Conservation (phyloP, 139 green algal genomes). For the Zygnema cylindricum region DNA sequence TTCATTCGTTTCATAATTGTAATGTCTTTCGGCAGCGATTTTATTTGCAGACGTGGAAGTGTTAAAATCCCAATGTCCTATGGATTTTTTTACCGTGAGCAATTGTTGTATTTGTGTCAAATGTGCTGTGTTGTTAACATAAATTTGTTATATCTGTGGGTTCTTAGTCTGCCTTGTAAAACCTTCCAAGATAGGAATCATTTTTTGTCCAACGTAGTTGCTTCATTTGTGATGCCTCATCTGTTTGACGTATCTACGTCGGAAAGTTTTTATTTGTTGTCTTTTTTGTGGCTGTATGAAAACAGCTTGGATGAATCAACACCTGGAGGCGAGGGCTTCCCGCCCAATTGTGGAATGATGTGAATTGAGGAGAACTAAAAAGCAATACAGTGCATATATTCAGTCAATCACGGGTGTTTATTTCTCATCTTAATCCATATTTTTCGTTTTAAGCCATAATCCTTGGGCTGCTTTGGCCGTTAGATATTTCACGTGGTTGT, state of each 20-base stretch:
- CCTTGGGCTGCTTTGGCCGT: too few relatives aligned
- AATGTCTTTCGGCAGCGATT: too few relatives aligned
- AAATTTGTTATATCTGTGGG: not conserved
- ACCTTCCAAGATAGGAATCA: not conserved
- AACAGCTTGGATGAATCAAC: conserved; percentile 14
- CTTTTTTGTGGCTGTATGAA: not conserved
- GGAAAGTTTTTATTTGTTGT: not conserved
- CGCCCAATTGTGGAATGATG: conserved; percentile 35
- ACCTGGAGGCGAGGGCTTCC: not conserved
- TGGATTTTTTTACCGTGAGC: too few relatives aligned
- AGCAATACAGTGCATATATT: too few relatives aligned
- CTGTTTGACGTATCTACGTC: not conserved
- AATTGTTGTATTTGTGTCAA: not conserved
- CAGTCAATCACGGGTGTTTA: too few relatives aligned
- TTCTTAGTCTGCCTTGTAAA: not conserved
- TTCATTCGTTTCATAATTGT: too few relatives aligned
- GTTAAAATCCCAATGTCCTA: too few relatives aligned
- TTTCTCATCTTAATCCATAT: too few relatives aligned
- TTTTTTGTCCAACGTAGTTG: not conserved
- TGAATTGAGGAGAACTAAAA: too few relatives aligned
- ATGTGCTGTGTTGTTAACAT: not conserved
- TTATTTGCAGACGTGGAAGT: too few relatives aligned
- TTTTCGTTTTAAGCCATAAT: too few relatives aligned
- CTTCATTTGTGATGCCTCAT: not conserved
- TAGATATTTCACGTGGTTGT: too few relatives aligned